Base-by-base conservation (phyloP, 1,284 basidiomycete species). In the Mycosarcoma maydis region DNA sequence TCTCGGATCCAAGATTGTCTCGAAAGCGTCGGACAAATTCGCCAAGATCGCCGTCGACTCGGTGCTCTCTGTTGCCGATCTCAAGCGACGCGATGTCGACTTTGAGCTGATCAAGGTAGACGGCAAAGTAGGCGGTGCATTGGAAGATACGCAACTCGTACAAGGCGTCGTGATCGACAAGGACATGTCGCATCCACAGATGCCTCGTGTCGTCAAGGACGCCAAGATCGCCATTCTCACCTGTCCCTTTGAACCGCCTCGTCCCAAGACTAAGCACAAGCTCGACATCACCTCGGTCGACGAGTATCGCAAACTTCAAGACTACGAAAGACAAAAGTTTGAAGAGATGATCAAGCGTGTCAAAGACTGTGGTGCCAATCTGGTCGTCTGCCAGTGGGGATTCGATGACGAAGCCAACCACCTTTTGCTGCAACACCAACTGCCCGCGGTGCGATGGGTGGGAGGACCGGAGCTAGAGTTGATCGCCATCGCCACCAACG, bases 331-430 rank as follows among this genome's bases (percentile, higher is more conserved):
- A 84, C 89, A 90, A 79, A 98, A 95, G 85, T 98, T 98, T 79
- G 86, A 88, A 74, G 90, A 94, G 79, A 98, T 98, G 96, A 98
- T 98, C 84, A 90, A 91, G 84, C 87, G 88, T 81, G 94, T 98
- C 71, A 97, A 98, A 84, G 91, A 97, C 79, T 91, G 93, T n/a
- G 95, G 96, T 27, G 94, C 96, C 23, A 98, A 99, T 83, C 84
- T 99, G 57, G 95, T 98, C 73, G 96, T 99, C 76, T 98, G 95
- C 83, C 96, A 98, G 83, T 99, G 95, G 95, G 95, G 95, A 68
- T 99, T 99, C 82, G 95, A 99, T 80, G 96, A 99, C 82, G 95
- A 98, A 85, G 95, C 95, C 54, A 99, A 99, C 83, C 95, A 98
- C 82, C 78, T 98, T 78, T 84, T 99, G 74, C 92, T 98, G 90